phyloP scores from a whole-genome alignment of 495 filamentous ascomycete species.

The Massariosphaeria phaeospora region DNA sequence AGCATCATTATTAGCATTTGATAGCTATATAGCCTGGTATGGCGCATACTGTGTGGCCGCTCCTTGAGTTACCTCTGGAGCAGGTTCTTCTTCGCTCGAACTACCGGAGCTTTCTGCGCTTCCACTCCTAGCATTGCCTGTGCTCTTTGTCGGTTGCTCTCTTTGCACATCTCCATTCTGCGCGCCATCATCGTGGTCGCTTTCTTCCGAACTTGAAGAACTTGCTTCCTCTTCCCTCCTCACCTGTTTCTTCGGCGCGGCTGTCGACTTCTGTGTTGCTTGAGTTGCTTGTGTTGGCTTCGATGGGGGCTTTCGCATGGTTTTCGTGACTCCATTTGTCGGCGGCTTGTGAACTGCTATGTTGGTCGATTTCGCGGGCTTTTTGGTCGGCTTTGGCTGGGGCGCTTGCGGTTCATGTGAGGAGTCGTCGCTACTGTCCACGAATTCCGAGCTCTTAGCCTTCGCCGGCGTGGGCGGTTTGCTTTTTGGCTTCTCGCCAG shows the following conservation, averaged over 20 bases:
- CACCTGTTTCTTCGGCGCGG: slow-evolving; percentile 5
- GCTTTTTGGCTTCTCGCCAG: slow-evolving; percentile 6
- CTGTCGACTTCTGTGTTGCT: too few relatives aligned
- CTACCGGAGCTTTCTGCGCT: slow-evolving; percentile 18
- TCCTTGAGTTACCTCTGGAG: not conserved
- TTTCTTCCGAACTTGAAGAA: slow-evolving; percentile 17
- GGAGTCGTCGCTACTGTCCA: slow-evolving; percentile 23
- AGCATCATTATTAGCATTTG: not conserved
- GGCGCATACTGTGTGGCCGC: not conserved
- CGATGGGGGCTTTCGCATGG: not conserved
- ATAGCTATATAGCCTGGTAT: not conserved
- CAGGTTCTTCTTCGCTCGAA: slow-evolving; percentile 15
- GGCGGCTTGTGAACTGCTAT: slow-evolving; percentile 13
- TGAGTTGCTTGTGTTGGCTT: too few relatives aligned
- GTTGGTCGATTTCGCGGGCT: not conserved
- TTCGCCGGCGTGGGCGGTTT: not conserved
- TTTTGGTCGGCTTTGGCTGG: not conserved
- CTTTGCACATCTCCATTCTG: not conserved
- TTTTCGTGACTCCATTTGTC: slow-evolving; percentile 18
- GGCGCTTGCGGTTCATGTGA: slow-evolving; percentile 1
- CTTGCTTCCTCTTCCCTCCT: not conserved
- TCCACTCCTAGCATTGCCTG: not conserved
- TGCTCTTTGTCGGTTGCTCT: not conserved
- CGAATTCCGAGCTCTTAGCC: slow-evolving; percentile 20
- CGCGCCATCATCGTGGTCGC: slow-evolving; percentile 1